phyloP scores from a whole-genome alignment of 768 basidiomycete species.

The Termitomyces eurrhizus region DNA sequence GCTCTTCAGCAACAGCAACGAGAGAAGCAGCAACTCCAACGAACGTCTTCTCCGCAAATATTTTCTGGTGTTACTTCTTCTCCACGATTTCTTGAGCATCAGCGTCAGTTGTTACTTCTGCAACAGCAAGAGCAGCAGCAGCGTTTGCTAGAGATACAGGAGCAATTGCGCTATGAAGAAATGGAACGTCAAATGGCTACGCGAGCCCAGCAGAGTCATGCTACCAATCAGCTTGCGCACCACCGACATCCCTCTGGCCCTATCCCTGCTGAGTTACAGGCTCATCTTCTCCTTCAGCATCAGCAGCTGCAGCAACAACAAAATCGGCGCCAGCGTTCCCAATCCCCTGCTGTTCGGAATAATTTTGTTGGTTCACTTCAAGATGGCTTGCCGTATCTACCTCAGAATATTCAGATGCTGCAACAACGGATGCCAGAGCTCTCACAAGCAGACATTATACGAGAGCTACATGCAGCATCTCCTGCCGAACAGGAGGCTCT shows the following conservation, averaged over 20 bases:
- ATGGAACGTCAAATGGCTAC: slow-evolving; percentile 59
- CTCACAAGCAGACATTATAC: slow-evolving; percentile 64
- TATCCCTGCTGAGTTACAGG: slow-evolving; percentile 46
- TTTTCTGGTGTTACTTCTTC: slow-evolving; percentile 65
- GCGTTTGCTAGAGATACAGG: slow-evolving; percentile 58
- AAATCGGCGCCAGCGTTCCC: slow-evolving; percentile 39
- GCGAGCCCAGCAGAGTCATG: slow-evolving; percentile 35
- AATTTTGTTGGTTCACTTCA: slow-evolving; percentile 38
- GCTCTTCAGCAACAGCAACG: slow-evolving; percentile 50
- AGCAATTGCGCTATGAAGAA: slow-evolving; percentile 62
- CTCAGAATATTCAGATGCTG: slow-evolving; percentile 68
- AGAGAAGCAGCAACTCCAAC: slow-evolving; percentile 41
- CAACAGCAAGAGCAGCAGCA: slow-evolving; percentile 65
- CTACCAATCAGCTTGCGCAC: slow-evolving; percentile 28
- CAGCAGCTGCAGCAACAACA: slow-evolving; percentile 53
- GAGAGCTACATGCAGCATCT: slow-evolving; percentile 52
- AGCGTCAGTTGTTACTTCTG: slow-evolving; percentile 63
- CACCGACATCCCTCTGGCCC: slow-evolving; percentile 42
- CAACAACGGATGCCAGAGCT: slow-evolving; percentile 77
- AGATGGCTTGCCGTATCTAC: slow-evolving; percentile 50
- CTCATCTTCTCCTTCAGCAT: slow-evolving; percentile 35
- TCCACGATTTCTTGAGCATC: slow-evolving; percentile 74
- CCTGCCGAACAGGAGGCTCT: slow-evolving; percentile 68
- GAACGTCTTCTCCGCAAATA: slow-evolving; percentile 72
- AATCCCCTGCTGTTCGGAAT: slow-evolving; percentile 34